Conservation (phyloP, 345 rosid genomes). For the Brassica nigra region DNA sequence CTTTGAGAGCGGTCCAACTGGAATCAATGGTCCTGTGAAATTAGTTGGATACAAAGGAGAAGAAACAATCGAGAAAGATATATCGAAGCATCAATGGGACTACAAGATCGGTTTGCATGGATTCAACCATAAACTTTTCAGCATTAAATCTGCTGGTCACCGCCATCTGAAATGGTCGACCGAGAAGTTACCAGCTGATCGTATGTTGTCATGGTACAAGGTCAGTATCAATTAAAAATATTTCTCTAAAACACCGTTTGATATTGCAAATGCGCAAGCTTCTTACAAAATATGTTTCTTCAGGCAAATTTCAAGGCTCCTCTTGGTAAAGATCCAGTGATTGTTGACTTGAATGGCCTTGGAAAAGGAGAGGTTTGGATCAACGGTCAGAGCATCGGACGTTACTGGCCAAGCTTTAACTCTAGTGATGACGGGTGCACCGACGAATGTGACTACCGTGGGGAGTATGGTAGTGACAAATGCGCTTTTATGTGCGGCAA, state of each 20-base stretch:
- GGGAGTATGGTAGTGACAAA: constrained; percentile 32
- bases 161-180: constrained; percentile 30
- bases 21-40: constrained; percentile 41
- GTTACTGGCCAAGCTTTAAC: constrained; percentile 59
- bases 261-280: background rate
- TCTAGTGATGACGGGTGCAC: constrained; percentile 49
- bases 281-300: constrained; percentile 8
- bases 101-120: constrained; percentile 63
- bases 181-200: constrained; percentile 39
- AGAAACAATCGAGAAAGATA: constrained; percentile 28
- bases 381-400: constrained; percentile 66
- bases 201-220: constrained; percentile 66
- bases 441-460: constrained; percentile 55
- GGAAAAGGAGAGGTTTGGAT: constrained; percentile 83
- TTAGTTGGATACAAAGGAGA: constrained; percentile 43
- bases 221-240: constrained; percentile 30
- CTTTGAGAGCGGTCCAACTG: constrained; percentile 33
- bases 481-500: constrained; percentile 56
- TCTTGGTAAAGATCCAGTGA: constrained; percentile 61
- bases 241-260: background rate
- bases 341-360: constrained; percentile 63
- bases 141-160: background rate
- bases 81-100: constrained; percentile 50
- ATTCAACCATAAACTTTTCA: constrained; percentile 29
- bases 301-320: constrained; percentile 62